Evolutionary conservation across 495 filamentous ascomycete genomes (phyloP), one percentile per base, ranked within the genome.

Genomic region (Penicillium macrosclerotiorum): DNA sequence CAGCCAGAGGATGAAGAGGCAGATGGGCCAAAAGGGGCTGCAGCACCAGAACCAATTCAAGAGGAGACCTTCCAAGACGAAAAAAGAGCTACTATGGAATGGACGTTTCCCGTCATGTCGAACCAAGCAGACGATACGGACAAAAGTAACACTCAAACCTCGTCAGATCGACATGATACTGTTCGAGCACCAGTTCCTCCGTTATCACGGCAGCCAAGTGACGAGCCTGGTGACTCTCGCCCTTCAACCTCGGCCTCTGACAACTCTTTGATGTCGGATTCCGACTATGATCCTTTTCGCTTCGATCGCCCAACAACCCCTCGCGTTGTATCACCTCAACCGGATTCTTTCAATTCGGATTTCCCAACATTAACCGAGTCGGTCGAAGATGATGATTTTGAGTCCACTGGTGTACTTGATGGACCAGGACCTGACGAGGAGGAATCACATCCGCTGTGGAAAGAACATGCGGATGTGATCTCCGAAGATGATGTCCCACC

Each of bases 71-170:
- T 56, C 31, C 55, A 48, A 25, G 57, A 46, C 5, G 66, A 64
- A 13, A 68, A 65, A 32, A 63, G 65, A n/a, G 65, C 63, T 8
- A 70, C 67, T 8, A 65, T 67, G 57, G 51, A 73, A 17, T 75
- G 72, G 72, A 75, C 69, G n/a, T 75, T 75, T 44, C 72, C 72
- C 6, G 55, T 69, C 6, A 74, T 72, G 71, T 52, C 54, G 4
- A 52, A 47, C 1, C 26, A 49, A 0, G 37, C 58, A 6, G 55
- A 55, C 23, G 52, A 52, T 2, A 49, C 47, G 7, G 41, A 40
- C 11, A 20, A 38, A 4, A 47, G 19, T 16, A 35, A 39, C 22
- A 55, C 52, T 18, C 48, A 54, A 34, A 39, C 31, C 7, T 45
- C 34, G 13, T 50, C 57, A n/a, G 56, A 54, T 41, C 64, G 59